Base-by-base conservation (phyloP, 2,329 filamentous ascomycete species). In the Colletotrichum endophyticum region DNA sequence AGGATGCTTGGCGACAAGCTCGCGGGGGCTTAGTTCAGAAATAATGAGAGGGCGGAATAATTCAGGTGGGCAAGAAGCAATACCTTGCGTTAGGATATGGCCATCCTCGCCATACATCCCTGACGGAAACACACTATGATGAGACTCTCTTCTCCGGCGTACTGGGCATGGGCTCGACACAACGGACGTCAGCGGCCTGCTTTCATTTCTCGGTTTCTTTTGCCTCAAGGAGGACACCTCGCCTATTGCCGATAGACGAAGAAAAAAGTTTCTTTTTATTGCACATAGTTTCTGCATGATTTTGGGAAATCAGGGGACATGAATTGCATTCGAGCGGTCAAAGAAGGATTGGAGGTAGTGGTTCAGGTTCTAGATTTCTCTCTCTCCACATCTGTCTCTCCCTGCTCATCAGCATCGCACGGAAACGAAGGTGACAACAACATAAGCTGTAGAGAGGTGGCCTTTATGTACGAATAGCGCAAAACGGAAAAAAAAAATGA, bases 261-360 rank as follows among this genome's bases (percentile, higher is more conserved):
- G 75, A 77, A 77, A 77, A 77, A 77, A 75, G 75, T 77, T 77
- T 57, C 61, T 66, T 72, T 62, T 56, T 25, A 73, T 68, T 67
- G 75, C 67, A 77, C 75, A 77, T 75, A 77, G 72, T 39, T 64
- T 66, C 53, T 66, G 74, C 76, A 74, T 77, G 76, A 63, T 77
- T 66, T 70, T 36, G 61, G 76, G 57, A 11, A 56, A 62, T 27
- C 22, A 28, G 34, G 67, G n/a, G 66, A 12, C n/a, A 71, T 30
- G 66, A 70, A 73, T 70, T 77, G 76, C 74, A 78, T 77, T 78
- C 32, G 44, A 78, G 74, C 73, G 76, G 70, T 74, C 57, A 77
- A 64, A 66, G 66, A 72, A 28, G 62, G 27, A 64, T 71, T 61
- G 72, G 59, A 59, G 72, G 62, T 36, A 34, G 36, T 74, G 72